Evolutionary conservation across 805 yeast species (phyloP).

Genomic region (Saccharomycopsis olivae): DNA sequence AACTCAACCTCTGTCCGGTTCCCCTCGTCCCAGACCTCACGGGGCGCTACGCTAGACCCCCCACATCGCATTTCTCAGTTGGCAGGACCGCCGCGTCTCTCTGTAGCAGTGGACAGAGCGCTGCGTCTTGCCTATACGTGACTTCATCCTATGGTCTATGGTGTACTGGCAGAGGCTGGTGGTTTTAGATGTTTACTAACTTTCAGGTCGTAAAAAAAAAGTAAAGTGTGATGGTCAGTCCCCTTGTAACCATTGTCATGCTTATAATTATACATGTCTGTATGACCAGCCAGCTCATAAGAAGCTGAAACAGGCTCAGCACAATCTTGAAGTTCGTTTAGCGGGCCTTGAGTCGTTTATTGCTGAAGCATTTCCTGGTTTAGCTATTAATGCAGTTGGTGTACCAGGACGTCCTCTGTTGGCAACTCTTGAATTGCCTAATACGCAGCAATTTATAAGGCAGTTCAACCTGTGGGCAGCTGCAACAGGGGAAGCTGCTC

Average conservation of each 20-base stretch:
- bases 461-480: too few species aligned
- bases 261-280: slow-evolving; percentile 74
- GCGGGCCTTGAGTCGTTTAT: slow-evolving; percentile 27
- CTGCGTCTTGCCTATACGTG: too few species aligned
- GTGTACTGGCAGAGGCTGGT: too few species aligned
- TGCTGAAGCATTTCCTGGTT: slow-evolving; percentile 28
- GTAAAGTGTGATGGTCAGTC: slow-evolving; percentile 72
- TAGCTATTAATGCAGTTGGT: slow-evolving; percentile 23
- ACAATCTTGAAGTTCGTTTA: slow-evolving; percentile 9
- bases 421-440: background rate
- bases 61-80: too few species aligned
- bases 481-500: background rate
- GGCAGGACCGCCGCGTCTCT: too few species aligned
- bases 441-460: background rate
- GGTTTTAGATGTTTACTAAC: background rate
- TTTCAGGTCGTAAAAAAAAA: slow-evolving; percentile 45
- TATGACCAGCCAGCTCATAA: slow-evolving; percentile 68
- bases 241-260: slow-evolving; percentile 79
- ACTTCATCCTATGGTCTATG: too few species aligned
- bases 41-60: too few species aligned
- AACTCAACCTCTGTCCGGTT: too few species aligned
- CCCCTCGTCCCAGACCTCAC: too few species aligned
- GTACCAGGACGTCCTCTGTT: too few species aligned
- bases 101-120: too few species aligned
- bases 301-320: slow-evolving; percentile 26